A percentile compares a stretch with the other conserved stretches of the same genome.
Evolutionary conservation across 192 early-diverging fungal species (phyloP).

Genomic region (Thoreauomyces humboldtii): DNA sequence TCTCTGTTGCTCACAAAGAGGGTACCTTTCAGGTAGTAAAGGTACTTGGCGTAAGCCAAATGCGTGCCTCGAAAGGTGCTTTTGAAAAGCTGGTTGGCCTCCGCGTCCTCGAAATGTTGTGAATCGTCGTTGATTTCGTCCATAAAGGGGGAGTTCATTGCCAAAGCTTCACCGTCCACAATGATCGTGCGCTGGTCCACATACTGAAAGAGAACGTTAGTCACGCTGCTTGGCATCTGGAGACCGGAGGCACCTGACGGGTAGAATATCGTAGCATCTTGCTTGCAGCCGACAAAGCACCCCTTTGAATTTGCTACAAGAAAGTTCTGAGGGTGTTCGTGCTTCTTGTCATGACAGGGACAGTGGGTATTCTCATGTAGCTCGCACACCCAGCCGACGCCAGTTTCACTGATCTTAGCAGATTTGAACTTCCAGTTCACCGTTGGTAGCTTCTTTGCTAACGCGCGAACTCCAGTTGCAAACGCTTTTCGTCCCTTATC

Average conservation of each 20-base stretch:
- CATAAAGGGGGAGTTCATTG: slow-evolving; percentile 3
- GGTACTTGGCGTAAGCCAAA: slow-evolving; percentile 11
- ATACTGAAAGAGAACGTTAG: slow-evolving; percentile 12
- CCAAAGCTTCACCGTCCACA: slow-evolving; percentile 2
- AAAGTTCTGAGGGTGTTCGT: slow-evolving; percentile 3
- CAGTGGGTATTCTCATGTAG: slow-evolving; percentile 1
- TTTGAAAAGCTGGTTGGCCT: slow-evolving; percentile 12
- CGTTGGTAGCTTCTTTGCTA: neutral
- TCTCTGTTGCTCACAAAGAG: slow-evolving; percentile 1
- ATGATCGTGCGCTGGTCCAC: slow-evolving; percentile 4
- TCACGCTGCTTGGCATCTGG: slow-evolving; percentile 7
- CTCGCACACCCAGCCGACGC: neutral
- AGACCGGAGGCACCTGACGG: slow-evolving; percentile 7
- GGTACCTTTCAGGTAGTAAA: neutral
- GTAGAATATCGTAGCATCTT: slow-evolving; percentile 1
- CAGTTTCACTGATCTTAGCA: neutral
- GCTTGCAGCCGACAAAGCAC: slow-evolving; percentile 9
- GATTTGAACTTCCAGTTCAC: neutral
- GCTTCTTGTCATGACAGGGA: slow-evolving; percentile 9
- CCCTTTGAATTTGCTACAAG: neutral
- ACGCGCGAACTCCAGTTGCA: neutral
- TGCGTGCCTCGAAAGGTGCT: slow-evolving; percentile 5
- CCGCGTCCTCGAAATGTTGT: slow-evolving; percentile 7
- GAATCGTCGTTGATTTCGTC: slow-evolving; percentile 5
- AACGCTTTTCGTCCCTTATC: neutral